A percentile compares a stretch with the other conserved stretches of the same genome.
Conservation (phyloP, 2,329 filamentous ascomycete genomes). For the Sarocladium brachiariae region DNA sequence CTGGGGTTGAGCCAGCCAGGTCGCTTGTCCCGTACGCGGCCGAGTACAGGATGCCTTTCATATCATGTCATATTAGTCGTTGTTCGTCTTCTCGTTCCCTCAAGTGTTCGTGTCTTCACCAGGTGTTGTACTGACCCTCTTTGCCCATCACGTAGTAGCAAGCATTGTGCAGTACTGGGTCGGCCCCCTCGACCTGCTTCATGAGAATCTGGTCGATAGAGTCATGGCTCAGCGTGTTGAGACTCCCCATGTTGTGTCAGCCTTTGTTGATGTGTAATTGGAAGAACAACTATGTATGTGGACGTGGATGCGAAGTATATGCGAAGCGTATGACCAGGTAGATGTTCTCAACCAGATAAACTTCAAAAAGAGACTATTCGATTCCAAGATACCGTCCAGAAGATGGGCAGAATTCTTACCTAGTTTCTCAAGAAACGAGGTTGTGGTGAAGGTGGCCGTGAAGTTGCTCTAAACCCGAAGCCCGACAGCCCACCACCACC, state of each 20-base stretch:
- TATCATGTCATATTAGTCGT: background rate
- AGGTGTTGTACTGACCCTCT: background rate
- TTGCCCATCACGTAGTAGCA: background rate
- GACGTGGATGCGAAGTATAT: too few relatives aligned
- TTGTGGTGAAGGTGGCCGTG: too few relatives aligned
- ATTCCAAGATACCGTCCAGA: background rate
- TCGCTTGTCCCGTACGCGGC: background rate
- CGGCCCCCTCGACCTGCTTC: background rate
- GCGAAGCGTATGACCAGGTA: too few relatives aligned
- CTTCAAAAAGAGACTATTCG: background rate
- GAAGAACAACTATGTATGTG: background rate
- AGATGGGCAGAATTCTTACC: too few relatives aligned
- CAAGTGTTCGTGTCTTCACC: too few relatives aligned
- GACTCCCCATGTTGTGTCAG: background rate
- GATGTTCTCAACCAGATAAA: background rate
- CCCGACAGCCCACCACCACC: too few relatives aligned
- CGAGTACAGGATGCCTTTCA: background rate
- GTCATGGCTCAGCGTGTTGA: background rate
- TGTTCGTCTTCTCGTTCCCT: too few relatives aligned
- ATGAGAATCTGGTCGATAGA: background rate
- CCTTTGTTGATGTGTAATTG: background rate
- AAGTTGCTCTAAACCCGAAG: too few relatives aligned
- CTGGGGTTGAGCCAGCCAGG: background rate
- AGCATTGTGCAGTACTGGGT: background rate
- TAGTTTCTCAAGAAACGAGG: too few relatives aligned